Conservation (phyloP, 2,329 filamentous ascomycete species). For the Madurella fahalii region DNA sequence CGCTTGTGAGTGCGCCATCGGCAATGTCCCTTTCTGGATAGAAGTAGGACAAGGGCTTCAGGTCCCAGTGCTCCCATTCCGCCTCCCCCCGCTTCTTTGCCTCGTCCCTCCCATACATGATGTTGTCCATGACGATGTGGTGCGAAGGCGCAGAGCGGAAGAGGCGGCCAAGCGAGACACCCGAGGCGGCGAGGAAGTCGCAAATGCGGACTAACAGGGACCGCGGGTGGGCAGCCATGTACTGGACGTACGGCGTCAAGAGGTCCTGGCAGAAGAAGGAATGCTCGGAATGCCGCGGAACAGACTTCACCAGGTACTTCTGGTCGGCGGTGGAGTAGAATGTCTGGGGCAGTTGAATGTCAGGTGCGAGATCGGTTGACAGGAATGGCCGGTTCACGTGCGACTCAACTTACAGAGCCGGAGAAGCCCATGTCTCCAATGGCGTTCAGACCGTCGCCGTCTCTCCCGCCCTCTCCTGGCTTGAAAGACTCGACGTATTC, state of each 20-base stretch:
- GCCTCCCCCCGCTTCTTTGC: conserved; percentile 30
- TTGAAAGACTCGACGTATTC: conserved; percentile 39
- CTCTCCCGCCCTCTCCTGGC: conserved; percentile 44
- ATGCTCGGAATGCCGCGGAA: conserved; percentile 66
- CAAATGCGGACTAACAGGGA: conserved; percentile 68
- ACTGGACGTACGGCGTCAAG: conserved; percentile 58
- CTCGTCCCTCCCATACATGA: conserved; percentile 57
- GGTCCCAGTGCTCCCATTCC: conserved; percentile 67
- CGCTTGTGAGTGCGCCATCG: conserved; percentile 56
- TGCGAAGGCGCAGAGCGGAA: conserved; percentile 62
- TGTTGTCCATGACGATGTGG: conserved; percentile 76
- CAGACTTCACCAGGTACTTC: conserved; percentile 67
- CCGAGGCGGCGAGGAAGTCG: conserved; percentile 59
- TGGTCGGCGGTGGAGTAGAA: conserved; percentile 66
- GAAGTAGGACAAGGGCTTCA: conserved; percentile 72
- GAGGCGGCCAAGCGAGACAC: conserved; percentile 54
- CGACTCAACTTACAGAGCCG: conserved; percentile 49
- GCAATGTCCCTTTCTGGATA: conserved; percentile 70
- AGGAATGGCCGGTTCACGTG: not conserved
- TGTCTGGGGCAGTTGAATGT: conserved; percentile 40
- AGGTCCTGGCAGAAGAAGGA: conserved; percentile 65
- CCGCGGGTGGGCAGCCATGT: conserved; percentile 57
- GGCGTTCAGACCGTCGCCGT: conserved; percentile 42
- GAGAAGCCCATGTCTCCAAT: conserved; percentile 70
- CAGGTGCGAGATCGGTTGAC: not conserved